Conservation (phyloP, 176 grass and related monocot genomes). For the Phoenix roebelenii region DNA sequence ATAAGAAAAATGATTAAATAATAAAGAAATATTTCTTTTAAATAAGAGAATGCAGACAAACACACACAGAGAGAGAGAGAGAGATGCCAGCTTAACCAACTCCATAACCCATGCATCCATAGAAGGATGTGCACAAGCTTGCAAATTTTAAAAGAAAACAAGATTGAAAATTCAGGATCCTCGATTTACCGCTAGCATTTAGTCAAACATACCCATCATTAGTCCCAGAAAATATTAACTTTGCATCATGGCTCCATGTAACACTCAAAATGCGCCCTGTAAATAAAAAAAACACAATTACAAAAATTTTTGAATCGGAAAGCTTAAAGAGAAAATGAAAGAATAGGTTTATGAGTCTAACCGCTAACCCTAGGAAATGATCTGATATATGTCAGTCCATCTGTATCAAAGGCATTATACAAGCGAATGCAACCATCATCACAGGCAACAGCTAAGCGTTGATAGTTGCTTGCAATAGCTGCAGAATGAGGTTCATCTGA, state of each 20-base stretch:
- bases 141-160: no score
- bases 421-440: constrained; percentile 79
- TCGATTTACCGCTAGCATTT: neutral
- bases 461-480: constrained; percentile 25
- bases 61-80: no score
- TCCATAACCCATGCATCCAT: no score
- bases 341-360: constrained; percentile 30
- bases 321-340: neutral
- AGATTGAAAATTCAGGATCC: no score
- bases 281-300: neutral
- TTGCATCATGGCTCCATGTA: constrained; percentile 69
- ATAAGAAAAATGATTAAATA: no score
- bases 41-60: no score
- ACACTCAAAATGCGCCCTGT: constrained; percentile 79
- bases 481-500: constrained; percentile 23
- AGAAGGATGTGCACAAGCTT: no score
- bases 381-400: constrained; percentile 62
- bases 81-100: no score
- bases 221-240: constrained; percentile 79
- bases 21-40: no score
- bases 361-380: constrained; percentile 81
- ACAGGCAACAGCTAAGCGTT: constrained; percentile 67
- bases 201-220: constrained; percentile 67
- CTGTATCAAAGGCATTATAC: constrained; percentile 62
- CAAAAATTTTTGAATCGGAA: neutral